Base-by-base conservation (phyloP, 2,329 filamentous ascomycete species). In the Diplodia seriata region DNA sequence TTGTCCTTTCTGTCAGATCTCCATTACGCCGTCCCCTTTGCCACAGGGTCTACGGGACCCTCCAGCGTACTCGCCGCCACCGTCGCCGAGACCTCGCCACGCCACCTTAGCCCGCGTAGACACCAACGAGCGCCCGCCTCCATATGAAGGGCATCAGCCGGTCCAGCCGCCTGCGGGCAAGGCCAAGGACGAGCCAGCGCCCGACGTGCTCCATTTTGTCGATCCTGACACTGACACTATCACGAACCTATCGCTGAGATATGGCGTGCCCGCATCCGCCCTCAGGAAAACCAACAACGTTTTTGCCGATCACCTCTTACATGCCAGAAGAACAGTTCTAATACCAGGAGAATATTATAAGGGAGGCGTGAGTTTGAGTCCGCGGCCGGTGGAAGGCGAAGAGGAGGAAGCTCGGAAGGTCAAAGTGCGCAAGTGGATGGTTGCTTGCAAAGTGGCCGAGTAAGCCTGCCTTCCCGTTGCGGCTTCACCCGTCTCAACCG, bases 1-100 rank as follows among this genome's bases (percentile, higher is more conserved):
- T 71, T 89, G 86, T 75, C 91, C 91, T 0, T 94, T 91, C 77
- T 95, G 92, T 76, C 92, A 94, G 78, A 86, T 92, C 72, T 89
- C 89, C 5, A 85, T 82, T 54, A 81, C 79, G 4, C 87, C 89
- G 2, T 87, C 86, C 8, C 78, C 89, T 3, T 83, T 88, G 57
- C 85, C 88, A 1, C 88, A 88, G 78, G 88, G 89, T 12, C 83
- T 92, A 29, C 86, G 84, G 74, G 86, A 90, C 69, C 90, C 90
- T n/a, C 90, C 90, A 1, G 83, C 86, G 12, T 93, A 93, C 73
- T 81, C 79, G 72, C 79, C 81, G 80, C 83, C 73, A 70, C 75
- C 69, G 18, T 75, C 68, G 61, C 66, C 66, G 15, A 63, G 66
- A 49, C 66, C 66, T 23, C 43, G 56, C 31, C 66, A 63, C 49